Evolutionary conservation across 2,329 filamentous ascomycete genomes (phyloP), one percentile per base, ranked within the genome.

Genomic region (Aspergillus sp.): DNA sequence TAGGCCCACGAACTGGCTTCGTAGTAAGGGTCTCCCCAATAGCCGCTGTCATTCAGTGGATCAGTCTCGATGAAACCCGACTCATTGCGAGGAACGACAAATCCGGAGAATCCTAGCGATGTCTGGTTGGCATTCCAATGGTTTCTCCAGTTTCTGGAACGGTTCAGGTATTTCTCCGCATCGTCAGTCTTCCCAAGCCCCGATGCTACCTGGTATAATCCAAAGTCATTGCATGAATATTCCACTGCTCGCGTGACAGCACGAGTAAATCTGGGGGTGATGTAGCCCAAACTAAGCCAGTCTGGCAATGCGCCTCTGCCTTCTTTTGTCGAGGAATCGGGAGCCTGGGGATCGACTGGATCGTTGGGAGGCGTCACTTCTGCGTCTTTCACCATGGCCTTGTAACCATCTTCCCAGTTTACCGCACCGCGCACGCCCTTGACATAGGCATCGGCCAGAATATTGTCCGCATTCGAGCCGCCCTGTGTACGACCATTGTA

Each of bases 391-490:
- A 85, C 76, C 87, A 90, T 88, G 50, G 87, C 86, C 5, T 79
- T 75, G 65, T 85, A 88, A 4, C 81, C 87, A 57, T 85, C 83
- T 3, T 79, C 75, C 89, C 89, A 91, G 72, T 91, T 79, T 47
- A 91, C 78, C 4, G 77, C 77, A 4, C 86, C 87, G 12, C 71
- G 71, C 4, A 89, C 79, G 0, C 87, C 87, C 71, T 91, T 91
- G 30, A 90, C 82, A 63, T 85, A 91, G 0, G 89, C 89, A 68
- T 91, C 89, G 2, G 89, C 89, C 15, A 91, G 82, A 4, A 91
- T 83, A 59, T 89, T 91, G 70, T 91, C 89, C 4, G 85, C 84
- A 67, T 91, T 91, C 12, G 84, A 88, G 7, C 89, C 89, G 10
- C 87, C 89, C 70, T 91, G 89, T 0, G 86, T 85, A 15, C 85